A percentile compares a stretch with the other conserved stretches of the same genome.
phyloP scores from a whole-genome alignment of 2,329 filamentous ascomycete species.

The Rutstroemia sp. region DNA sequence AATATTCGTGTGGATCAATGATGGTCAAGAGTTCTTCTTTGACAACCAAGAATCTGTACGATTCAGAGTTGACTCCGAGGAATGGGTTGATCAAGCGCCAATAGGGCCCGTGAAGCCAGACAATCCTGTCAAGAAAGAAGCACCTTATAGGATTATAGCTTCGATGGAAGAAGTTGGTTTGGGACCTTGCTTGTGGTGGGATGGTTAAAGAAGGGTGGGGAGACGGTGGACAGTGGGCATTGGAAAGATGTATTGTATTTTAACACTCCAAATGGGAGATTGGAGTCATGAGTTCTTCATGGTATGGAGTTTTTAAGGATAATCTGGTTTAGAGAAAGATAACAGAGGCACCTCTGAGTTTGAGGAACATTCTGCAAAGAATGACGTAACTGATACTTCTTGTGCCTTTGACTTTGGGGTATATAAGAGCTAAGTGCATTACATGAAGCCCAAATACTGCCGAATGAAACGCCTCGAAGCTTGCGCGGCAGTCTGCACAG shows the following conservation, averaged over 20 bases:
- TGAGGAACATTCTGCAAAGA: too few species aligned
- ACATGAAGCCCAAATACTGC: too few species aligned
- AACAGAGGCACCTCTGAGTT: too few species aligned
- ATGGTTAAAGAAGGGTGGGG: slow-evolving; percentile 23
- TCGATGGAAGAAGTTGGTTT: slow-evolving; percentile 57
- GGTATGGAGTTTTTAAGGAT: too few species aligned
- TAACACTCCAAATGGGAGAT: too few species aligned
- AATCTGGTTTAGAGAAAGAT: too few species aligned
- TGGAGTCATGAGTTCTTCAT: too few species aligned
- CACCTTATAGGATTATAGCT: slow-evolving; percentile 63
- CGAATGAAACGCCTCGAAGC: too few species aligned
- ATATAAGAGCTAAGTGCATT: too few species aligned
- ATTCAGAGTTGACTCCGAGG: slow-evolving; percentile 77
- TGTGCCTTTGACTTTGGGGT: too few species aligned
- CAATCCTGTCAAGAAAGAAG: slow-evolving; percentile 34
- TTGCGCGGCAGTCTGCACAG: too few species aligned
- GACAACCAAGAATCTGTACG: slow-evolving; percentile 86
- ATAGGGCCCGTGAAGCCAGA: slow-evolving; percentile 59
- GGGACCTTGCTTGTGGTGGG: slow-evolving; percentile 59
- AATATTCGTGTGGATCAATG: slow-evolving; percentile 78
- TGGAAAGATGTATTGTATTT: not conserved
- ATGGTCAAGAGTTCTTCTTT: slow-evolving; percentile 69
- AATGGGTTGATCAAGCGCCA: slow-evolving; percentile 85
- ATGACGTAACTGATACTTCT: too few species aligned
- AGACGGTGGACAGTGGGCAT: not conserved